phyloP scores from a whole-genome alignment of 805 yeast species.

The Kuraishia piskuri region DNA sequence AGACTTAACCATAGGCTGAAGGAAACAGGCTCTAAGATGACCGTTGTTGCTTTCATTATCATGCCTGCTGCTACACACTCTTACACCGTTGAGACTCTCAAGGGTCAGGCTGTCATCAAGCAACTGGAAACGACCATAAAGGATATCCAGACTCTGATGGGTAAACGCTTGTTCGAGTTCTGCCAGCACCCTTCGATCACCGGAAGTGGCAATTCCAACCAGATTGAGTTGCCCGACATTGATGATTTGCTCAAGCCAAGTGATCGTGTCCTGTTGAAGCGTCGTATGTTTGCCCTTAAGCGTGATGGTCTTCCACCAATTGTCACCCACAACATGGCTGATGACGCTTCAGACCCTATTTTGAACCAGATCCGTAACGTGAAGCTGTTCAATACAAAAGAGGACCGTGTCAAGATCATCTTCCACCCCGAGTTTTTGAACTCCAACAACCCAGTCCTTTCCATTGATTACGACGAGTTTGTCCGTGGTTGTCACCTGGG shows the following conservation, averaged over 20 bases:
- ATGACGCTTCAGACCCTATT: constrained; percentile 86
- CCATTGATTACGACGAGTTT: constrained; percentile 93
- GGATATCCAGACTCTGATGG: constrained; percentile 82
- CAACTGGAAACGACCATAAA: constrained; percentile 83
- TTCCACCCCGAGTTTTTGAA: constrained; percentile 97
- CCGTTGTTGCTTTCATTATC: constrained; percentile 93
- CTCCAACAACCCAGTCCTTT: constrained; percentile 88
- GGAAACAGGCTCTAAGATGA: constrained; percentile 72
- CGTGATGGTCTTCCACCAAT: constrained; percentile 88
- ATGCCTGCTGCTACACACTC: constrained; percentile 97
- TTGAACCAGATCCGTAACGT: constrained; percentile 88
- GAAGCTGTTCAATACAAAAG: constrained; percentile 79
- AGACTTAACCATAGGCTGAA: constrained; percentile 84
- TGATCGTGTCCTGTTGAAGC: constrained; percentile 80
- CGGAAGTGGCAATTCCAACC: constrained; percentile 46
- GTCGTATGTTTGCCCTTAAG: constrained; percentile 89
- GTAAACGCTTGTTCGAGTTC: constrained; percentile 82
- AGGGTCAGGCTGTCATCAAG: constrained; percentile 92
- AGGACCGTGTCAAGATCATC: constrained; percentile 87
- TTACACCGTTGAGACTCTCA: constrained; percentile 90
- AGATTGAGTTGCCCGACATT: constrained; percentile 50
- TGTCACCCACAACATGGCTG: constrained; percentile 94
- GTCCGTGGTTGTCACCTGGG: constrained; percentile 98
- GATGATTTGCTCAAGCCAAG: constrained; percentile 80
- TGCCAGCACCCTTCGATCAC: constrained; percentile 38